Evolutionary conservation across 2,329 filamentous ascomycete species (phyloP).

Genomic region (Fusarium sp.): DNA sequence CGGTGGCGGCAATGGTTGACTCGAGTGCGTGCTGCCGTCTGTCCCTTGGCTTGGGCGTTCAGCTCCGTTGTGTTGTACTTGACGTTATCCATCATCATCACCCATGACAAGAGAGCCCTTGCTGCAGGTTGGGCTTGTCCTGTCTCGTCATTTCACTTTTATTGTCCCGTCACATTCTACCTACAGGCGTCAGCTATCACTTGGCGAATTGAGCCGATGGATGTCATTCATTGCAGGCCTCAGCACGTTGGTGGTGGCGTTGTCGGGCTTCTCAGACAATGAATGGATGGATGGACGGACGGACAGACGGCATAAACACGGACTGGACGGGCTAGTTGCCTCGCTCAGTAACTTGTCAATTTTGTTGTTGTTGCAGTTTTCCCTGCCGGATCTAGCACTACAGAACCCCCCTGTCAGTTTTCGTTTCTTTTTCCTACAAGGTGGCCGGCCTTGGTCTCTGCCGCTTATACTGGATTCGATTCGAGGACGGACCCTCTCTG

Average conservation of each 20-base stretch:
- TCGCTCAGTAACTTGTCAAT: conserved; percentile 17
- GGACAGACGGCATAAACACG: background rate
- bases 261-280: conserved; percentile 12
- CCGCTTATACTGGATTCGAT: conserved; percentile 17
- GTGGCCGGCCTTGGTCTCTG: conserved; percentile 8
- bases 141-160: background rate
- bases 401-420: conserved; percentile 31
- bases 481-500: conserved; percentile 11
- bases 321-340: background rate
- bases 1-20: conserved; percentile 19
- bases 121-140: conserved; percentile 3
- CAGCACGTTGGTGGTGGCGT: conserved; percentile 16
- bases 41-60: background rate
- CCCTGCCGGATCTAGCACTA: conserved; percentile 7
- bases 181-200: conserved; percentile 1
- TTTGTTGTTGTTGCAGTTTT: conserved; percentile 1
- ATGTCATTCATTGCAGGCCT: conserved; percentile 21
- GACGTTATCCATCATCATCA: background rate
- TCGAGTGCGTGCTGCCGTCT: background rate
- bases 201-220: background rate
- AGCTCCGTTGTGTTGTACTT: conserved; percentile 12
- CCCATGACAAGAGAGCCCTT: background rate
- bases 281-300: conserved; percentile 1
- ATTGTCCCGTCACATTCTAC: conserved; percentile 1
- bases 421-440: conserved; percentile 29